phyloP scores from a whole-genome alignment of 768 basidiomycete genomes.

The Tricholoma furcatifolium region DNA sequence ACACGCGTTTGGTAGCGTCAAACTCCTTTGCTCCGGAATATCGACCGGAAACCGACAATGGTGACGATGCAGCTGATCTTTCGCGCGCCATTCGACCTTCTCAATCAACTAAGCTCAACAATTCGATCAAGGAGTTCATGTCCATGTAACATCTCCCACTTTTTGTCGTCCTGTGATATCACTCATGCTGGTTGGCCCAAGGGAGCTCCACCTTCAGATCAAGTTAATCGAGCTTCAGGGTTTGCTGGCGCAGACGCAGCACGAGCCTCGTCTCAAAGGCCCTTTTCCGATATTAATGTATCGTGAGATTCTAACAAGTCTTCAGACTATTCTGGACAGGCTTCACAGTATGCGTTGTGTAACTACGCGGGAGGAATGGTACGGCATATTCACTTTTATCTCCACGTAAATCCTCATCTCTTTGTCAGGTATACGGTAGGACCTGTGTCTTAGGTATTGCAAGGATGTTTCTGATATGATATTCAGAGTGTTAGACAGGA shows the following conservation, averaged over 20 bases:
- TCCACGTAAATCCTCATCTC: slow-evolving; percentile 1
- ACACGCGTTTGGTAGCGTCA: slow-evolving; percentile 85
- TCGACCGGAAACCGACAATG: slow-evolving; percentile 22
- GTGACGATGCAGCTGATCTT: slow-evolving; percentile 26
- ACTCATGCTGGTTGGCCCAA: slow-evolving; percentile 25
- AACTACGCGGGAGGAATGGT: slow-evolving; percentile 96
- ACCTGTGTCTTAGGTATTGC: slow-evolving; percentile 2
- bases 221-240: slow-evolving; percentile 84
- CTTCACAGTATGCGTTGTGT: slow-evolving; percentile 97
- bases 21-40: slow-evolving; percentile 72
- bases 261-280: slow-evolving; percentile 94
- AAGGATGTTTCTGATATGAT: neutral
- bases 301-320: slow-evolving; percentile 74
- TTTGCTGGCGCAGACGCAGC: slow-evolving; percentile 83
- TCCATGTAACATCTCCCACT: slow-evolving; percentile 62
- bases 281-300: slow-evolving; percentile 90
- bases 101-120: slow-evolving; percentile 44
- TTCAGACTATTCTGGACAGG: slow-evolving; percentile 84
- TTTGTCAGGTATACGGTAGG: slow-evolving; percentile 67
- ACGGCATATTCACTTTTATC: slow-evolving; percentile 21
- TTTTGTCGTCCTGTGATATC: neutral
- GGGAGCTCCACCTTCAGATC: slow-evolving; percentile 95
- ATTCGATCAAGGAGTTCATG: slow-evolving; percentile 86
- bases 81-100: slow-evolving; percentile 31
- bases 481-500: slow-evolving; percentile 75